Evolutionary conservation across 495 filamentous ascomycete genomes (phyloP), one percentile per base, ranked within the genome.

Genomic region (Hypoxylon intermedium): DNA sequence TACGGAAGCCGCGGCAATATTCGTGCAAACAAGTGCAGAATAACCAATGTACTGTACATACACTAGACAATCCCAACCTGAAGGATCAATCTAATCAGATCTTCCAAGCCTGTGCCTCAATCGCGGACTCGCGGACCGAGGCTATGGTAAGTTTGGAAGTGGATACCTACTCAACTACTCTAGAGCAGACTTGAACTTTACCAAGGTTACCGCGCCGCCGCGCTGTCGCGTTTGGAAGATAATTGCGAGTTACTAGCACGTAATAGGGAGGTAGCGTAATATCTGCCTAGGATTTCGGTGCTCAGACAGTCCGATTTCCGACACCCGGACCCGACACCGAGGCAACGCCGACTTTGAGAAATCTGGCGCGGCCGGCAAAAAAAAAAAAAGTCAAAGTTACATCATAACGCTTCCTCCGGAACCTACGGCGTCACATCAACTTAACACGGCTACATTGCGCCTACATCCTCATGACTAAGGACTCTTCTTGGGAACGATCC

Each of bases 321-420:
- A 58, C 15, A 18, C 20, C 54, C 54, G 45, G 44, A 7, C 9
- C 54, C 54, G 54, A 58, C 9, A 19, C 54, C 54, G 54, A 58
- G 33, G n/a, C 45, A 44, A 50, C 54, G 31, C 54, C 54, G 54
- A 47, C 18, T 15, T 30, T 56, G 24, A 23, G 13, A 34, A 57
- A 54, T 36, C 42, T 52, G 11, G 16, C 40, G 24, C 38, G 51
- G 28, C 19, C 51, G 40, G 23, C 54, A 18, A 49, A 20, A 26
- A 23, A 20, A 24, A 40, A 36, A 19, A n/a, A 38, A 33, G 7
- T 12, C 19, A 49, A 41, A 40, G 50, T 55, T 61, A 60, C 57
- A 49, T 61, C 50, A 53, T 30, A 36, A 16, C 16, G 18, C 13
- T 20, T 15, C 49, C 49, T 36, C 58, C 51, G 52, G 58, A 56